A percentile compares a stretch with the other conserved stretches of the same genome.
Evolutionary conservation across 345 rosid genomes (phyloP).

Genomic region (Clausena lansium): DNA sequence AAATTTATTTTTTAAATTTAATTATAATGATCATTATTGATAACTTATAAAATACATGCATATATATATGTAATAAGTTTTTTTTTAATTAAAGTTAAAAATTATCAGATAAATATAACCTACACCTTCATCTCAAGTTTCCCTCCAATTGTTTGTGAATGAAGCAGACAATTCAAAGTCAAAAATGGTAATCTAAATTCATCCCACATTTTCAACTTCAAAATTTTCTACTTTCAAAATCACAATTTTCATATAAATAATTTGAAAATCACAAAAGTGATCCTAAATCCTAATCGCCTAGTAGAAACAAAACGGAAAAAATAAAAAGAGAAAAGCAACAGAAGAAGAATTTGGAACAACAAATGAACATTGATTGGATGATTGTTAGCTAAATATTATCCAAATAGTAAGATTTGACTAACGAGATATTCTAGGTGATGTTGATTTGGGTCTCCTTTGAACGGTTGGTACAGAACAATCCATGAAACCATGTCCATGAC

Average conservation of each 20-base stretch:
- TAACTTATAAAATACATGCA: no score
- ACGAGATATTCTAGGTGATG: not conserved
- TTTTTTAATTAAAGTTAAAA: not conserved
- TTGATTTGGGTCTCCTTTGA: slow-evolving; percentile 11
- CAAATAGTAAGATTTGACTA: slow-evolving; percentile 18
- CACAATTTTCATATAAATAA: no score
- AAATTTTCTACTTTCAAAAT: no score
- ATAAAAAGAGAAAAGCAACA: not conserved
- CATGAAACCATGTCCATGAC: not conserved
- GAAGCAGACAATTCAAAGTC: not conserved
- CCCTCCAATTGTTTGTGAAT: not conserved
- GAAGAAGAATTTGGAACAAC: not conserved
- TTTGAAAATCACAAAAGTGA: not conserved
- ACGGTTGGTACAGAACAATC: slow-evolving; percentile 17
- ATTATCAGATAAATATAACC: not conserved
- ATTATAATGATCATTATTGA: not conserved
- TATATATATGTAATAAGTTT: no score
- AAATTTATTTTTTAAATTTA: no score
- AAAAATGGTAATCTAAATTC: not conserved
- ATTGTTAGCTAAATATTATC: slow-evolving; percentile 1
- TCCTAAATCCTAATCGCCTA: not conserved
- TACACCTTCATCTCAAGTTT: not conserved
- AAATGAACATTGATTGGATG: no score
- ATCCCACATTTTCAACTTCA: not conserved
- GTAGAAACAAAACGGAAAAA: not conserved